phyloP scores from a whole-genome alignment of 176 grass and related monocot species.

The Oropetium thomaeum region DNA sequence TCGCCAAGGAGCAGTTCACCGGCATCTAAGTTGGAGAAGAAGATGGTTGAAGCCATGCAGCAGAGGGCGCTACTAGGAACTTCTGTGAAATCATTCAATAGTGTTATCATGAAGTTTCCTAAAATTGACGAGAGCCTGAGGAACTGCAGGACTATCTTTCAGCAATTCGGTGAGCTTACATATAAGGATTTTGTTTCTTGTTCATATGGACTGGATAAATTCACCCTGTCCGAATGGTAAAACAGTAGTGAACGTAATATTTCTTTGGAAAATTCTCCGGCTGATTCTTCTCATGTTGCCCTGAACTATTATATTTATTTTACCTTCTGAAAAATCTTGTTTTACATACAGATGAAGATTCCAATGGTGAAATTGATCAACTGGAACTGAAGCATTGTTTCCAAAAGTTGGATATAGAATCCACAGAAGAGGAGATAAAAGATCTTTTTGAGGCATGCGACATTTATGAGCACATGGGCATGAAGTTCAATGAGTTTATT shows the following conservation, averaged over 20 bases:
- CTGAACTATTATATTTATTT: neutral
- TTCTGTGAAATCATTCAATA: slow-evolving; percentile 82
- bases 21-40: slow-evolving; percentile 74
- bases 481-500: slow-evolving; percentile 99
- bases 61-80: slow-evolving; percentile 85
- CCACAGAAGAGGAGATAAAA: slow-evolving; percentile 69
- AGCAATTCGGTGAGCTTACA: slow-evolving; percentile 83
- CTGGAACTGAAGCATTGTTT: slow-evolving; percentile 83
- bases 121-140: slow-evolving; percentile 91
- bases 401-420: slow-evolving; percentile 75
- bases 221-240: neutral
- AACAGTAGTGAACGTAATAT: neutral
- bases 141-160: slow-evolving; percentile 88
- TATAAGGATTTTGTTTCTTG: neutral
- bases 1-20: slow-evolving; percentile 49
- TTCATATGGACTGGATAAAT: neutral
- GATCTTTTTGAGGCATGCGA: slow-evolving; percentile 90
- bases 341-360: slow-evolving; percentile 76
- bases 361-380: slow-evolving; percentile 94
- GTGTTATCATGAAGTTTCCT: slow-evolving; percentile 92
- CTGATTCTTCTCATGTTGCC: neutral
- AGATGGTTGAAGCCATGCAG: slow-evolving; percentile 98
- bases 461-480: slow-evolving; percentile 83
- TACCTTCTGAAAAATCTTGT: neutral
- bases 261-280: neutral